phyloP scores from a whole-genome alignment of 768 basidiomycete species.

The Trametes cinnabarina region DNA sequence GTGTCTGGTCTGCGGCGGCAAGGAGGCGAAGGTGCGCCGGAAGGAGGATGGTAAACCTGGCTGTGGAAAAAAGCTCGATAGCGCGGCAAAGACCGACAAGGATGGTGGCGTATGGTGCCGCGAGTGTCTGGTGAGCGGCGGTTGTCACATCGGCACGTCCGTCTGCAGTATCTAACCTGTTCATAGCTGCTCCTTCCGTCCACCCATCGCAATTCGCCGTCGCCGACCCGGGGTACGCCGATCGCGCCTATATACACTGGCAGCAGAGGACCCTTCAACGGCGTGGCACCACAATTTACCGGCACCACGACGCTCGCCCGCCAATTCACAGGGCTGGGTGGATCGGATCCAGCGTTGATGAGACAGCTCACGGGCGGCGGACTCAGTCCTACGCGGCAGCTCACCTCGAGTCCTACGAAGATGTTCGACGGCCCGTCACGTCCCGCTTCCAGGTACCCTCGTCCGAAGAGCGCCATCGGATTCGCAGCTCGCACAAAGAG shows the following conservation, averaged over 20 bases:
- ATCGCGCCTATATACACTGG: conserved; percentile 47
- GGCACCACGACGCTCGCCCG: conserved; percentile 72
- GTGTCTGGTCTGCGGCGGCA: conserved; percentile 82
- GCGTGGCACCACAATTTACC: conserved; percentile 55
- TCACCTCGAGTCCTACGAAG: conserved; percentile 68
- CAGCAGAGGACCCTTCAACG: conserved; percentile 26
- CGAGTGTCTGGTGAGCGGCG: conserved; percentile 67
- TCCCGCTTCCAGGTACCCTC: conserved; percentile 42
- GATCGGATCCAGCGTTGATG: conserved; percentile 34
- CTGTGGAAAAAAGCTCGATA: conserved; percentile 81
- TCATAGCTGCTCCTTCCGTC: conserved; percentile 56
- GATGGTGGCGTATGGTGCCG: conserved; percentile 80
- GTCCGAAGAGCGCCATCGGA: conserved; percentile 79
- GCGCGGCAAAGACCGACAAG: conserved; percentile 71
- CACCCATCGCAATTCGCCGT: conserved; percentile 48
- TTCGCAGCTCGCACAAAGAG: conserved; percentile 44
- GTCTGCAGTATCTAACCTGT: conserved; percentile 1
- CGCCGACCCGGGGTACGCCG: conserved; percentile 49
- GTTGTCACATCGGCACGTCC: background rate
- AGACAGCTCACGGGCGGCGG: conserved; percentile 69
- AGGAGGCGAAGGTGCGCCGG: conserved; percentile 43
- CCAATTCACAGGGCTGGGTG: conserved; percentile 67
- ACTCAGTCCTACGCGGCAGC: conserved; percentile 64
- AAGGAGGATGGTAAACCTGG: conserved; percentile 63
- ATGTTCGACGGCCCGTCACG: conserved; percentile 47